A percentile compares a stretch with the other conserved stretches of the same genome.
These are phyloP conservation scores for Trichophyton schoenleinii DNA, from an alignment of 2,329 filamentous ascomycete genomes.

Conservation along the genomic window DNA sequence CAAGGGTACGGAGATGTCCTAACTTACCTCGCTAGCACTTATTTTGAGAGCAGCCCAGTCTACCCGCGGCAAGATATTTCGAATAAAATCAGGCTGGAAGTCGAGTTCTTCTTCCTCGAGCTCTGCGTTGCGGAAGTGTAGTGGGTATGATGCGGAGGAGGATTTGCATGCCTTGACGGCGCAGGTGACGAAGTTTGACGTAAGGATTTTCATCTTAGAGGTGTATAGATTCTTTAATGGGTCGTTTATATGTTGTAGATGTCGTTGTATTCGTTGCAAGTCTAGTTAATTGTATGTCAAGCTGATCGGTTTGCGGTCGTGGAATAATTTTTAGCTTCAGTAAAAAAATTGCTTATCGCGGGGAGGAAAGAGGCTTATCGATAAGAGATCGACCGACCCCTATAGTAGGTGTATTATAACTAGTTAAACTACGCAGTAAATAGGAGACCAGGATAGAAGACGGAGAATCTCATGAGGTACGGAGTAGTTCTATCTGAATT, in stretches of 20 bases:
- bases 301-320: neutral
- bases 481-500: too few relatives aligned
- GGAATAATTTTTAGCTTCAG: neutral
- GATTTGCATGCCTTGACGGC: conserved; percentile 90
- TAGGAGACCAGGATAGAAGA: too few relatives aligned
- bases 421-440: too few relatives aligned
- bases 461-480: too few relatives aligned
- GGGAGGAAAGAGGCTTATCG: conserved; percentile 1
- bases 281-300: too few relatives aligned
- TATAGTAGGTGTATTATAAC: neutral
- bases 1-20: neutral
- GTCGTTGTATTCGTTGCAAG: neutral
- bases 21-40: conserved; percentile 52
- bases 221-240: neutral
- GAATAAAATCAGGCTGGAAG: conserved; percentile 65
- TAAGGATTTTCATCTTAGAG: conserved; percentile 73
- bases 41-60: conserved; percentile 74
- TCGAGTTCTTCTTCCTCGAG: conserved; percentile 75
- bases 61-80: conserved; percentile 73
- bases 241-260: neutral
- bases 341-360: conserved; percentile 1
- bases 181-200: conserved; percentile 92
- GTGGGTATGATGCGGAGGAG: conserved; percentile 64
- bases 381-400: neutral
- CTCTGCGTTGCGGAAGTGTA: conserved; percentile 86